Percentiles rank a stretch among this genome's conserved stretches.
phyloP scores from a whole-genome alignment of 805 yeast genomes.

The Candida loeiensis region DNA sequence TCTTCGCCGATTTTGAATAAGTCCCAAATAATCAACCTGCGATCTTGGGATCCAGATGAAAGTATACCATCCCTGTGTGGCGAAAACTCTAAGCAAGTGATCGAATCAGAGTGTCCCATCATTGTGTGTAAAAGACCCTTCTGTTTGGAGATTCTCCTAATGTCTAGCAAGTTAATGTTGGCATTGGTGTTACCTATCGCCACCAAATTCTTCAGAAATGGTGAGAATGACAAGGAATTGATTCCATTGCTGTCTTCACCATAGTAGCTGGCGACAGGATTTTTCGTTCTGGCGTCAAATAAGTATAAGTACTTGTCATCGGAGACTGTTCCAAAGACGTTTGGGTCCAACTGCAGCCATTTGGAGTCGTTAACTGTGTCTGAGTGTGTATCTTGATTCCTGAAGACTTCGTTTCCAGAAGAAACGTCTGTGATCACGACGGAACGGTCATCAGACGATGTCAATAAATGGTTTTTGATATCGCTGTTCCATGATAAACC shows the following conservation, averaged over 20 bases:
- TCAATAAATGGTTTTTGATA: conserved; percentile 47
- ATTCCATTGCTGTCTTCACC: conserved; percentile 38
- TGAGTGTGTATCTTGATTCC: conserved; percentile 31
- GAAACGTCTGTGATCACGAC: conserved; percentile 59
- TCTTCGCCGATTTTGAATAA: conserved; percentile 75
- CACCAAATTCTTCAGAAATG: conserved; percentile 53
- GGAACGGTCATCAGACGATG: conserved; percentile 64
- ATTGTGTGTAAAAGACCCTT: conserved; percentile 56
- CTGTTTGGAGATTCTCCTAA: conserved; percentile 39
- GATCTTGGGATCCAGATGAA: conserved; percentile 73
- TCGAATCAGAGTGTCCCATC: conserved; percentile 75
- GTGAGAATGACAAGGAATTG: conserved; percentile 65
- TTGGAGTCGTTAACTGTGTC: conserved; percentile 73
- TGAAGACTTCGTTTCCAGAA: conserved; percentile 11
- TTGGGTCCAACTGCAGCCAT: conserved; percentile 57
- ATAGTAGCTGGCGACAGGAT: conserved; percentile 26
- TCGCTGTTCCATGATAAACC: conserved; percentile 66
- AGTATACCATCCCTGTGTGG: conserved; percentile 73
- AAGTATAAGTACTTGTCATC: conserved; percentile 60
- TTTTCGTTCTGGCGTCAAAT: conserved; percentile 48
- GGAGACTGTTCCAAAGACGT: conserved; percentile 66
- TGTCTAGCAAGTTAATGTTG: conserved; percentile 61
- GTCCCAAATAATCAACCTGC: conserved; percentile 81
- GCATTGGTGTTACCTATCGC: conserved; percentile 72
- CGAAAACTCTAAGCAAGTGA: conserved; percentile 73